Base-by-base conservation (phyloP, 2,329 filamentous ascomycete genomes). In the Juglanconis sp. region DNA sequence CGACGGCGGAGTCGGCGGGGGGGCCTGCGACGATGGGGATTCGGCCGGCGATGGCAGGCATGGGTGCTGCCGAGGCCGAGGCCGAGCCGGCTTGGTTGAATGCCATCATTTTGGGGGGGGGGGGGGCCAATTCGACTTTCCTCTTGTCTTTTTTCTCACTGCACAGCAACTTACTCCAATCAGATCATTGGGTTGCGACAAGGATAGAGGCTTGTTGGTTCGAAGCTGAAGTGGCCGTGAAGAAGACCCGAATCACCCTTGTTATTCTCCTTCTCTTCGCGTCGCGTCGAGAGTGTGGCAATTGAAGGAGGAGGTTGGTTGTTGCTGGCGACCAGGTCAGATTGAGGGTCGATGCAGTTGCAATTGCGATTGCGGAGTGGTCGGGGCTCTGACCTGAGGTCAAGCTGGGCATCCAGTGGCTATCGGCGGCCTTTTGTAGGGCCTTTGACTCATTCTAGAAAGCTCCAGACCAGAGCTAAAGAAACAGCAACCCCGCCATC, bases 381-480 rank as follows among this genome's bases (percentile, higher is more conserved):
- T 13, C 11, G 40, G 35, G 35, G 35, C 48, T 42, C 48, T 51
- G 51, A 38, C 10, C 34, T 11, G 10, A 40, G 3, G 35, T 24
- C 24, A 24, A 40, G 36, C 8, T 15, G 38, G 24, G 2, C 30
- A 31, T 46, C 35, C 46, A 63, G 61, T 50, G 34, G 42, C 48
- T 34, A 32, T 47, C 24, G 24, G 24, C 24, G 24, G 24, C 32
- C 51, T 34, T 60, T 63, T 63, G 59, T 63, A 63, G 44, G 53
- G 34, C 7, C 56, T 50, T 56, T 62, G 59, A 62, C 56, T 59
- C 59, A 63, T 64, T 64, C 62, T 56, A 64, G 62, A 64, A 64
- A 51, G 50, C 62, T 64, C 62, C 56, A 64, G 44, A 47, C 59
- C 55, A 58, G 15, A 11, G 53, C 34, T 38, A 50, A 53, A 53